These are phyloP conservation scores for Strobilomyces confusus DNA, from an alignment of 768 basidiomycete genomes.

Conservation along the genomic window DNA sequence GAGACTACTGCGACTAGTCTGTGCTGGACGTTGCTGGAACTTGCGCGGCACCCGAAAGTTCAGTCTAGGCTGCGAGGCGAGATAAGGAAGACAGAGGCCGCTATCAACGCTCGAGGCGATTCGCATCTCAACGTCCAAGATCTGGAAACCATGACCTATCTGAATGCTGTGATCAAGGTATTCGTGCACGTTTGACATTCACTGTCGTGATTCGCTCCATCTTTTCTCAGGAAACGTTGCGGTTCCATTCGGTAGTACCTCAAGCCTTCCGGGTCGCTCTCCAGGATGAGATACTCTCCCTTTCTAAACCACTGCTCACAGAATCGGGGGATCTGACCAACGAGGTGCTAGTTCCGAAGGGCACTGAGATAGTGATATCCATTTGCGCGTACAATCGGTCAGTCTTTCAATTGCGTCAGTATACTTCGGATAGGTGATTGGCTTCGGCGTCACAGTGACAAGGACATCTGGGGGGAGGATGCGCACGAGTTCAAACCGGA, in stretches of 20 bases:
- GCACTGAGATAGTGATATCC: no score
- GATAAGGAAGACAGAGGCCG: conserved; percentile 4
- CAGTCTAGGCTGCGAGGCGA: conserved; percentile 53
- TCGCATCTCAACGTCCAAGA: conserved; percentile 31
- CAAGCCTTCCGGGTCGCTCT: no score
- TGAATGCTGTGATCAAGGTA: conserved; percentile 35
- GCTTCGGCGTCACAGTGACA: conserved; percentile 4
- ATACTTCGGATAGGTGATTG: neutral
- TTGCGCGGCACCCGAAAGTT: conserved; percentile 50
- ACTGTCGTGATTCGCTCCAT: conserved; percentile 14
- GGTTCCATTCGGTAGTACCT: conserved; percentile 45
- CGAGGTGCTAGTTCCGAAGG: conserved; percentile 46
- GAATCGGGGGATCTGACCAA: conserved; percentile 40
- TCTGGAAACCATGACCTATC: conserved; percentile 47
- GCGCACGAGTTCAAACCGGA: conserved; percentile 16
- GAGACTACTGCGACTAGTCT: conserved; percentile 40
- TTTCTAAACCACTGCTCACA: conserved; percentile 47
- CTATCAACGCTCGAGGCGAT: neutral
- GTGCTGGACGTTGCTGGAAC: no score
- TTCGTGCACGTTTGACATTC: neutral
- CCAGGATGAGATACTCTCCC: no score
- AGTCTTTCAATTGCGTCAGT: neutral
- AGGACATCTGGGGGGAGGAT: no score
- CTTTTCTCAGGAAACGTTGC: conserved; percentile 41
- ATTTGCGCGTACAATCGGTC: conserved; percentile 55